Evolutionary conservation across 2,329 filamentous ascomycete species (phyloP), one percentile per base, ranked within the genome.

Genomic region (Ceratocystiopsis brevicomis): DNA sequence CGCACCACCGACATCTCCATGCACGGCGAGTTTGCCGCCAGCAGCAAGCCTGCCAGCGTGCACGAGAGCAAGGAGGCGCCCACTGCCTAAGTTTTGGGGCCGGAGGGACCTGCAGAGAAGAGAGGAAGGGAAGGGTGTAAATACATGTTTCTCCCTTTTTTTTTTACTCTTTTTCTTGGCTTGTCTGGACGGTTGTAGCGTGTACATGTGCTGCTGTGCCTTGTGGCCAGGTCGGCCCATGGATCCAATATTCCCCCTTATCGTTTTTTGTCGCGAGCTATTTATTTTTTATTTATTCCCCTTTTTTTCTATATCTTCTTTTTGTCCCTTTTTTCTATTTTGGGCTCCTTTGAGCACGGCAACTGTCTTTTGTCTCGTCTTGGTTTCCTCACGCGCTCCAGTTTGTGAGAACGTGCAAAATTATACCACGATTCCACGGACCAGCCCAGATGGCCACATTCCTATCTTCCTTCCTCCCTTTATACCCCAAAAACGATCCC

Each of bases 1-100:
- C 69, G 82, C 68, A 44, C 44, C 8, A 39, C 43, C 17, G 17
- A 44, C 8, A 42, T 45, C 38, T 44, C 40, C 40, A 45, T 45
- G 38, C 40, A 45, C 40, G 45, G 43, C 43, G 43, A 47, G 38
- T 30, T 43, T 13, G 40, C 43, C 10, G 13, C 46, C 34, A 11
- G 25, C 25, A 45, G 43, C 46, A 38, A 30, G 21, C 44, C 43
- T 4, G 46, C 40, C 18, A 44, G 41, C 18, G 44, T 47, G 36
- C 44, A 44, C 34, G 46, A 47, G 46, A 35, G 21, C 43, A 47
- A 47, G 44, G 44, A 45, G 41, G 18, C 39, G n/a, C 13, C 39
- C 17, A 19, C 32, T 4, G 45, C 21, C 18, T 43, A 43, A 39
- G 25, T 30, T 30, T 30, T 30, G 25, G 25, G 8, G 10, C 25